Evolutionary conservation across 441 rosid species (phyloP).

Genomic region (Viola pubescens): DNA sequence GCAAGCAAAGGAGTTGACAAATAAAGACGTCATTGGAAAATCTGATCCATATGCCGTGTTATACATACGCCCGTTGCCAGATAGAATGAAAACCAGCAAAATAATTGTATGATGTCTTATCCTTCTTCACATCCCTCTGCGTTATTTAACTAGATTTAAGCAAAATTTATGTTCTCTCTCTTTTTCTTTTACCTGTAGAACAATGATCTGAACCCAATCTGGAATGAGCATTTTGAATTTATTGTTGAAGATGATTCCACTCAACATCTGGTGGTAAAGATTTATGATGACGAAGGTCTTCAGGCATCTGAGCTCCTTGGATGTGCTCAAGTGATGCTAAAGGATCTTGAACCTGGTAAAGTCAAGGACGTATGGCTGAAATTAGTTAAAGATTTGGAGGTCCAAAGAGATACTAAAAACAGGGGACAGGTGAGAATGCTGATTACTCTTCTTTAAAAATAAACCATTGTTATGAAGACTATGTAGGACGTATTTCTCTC

Average conservation of each 20-base stretch:
- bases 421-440: conserved; percentile 64
- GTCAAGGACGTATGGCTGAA: conserved; percentile 84
- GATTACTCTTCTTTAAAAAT: background rate
- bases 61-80: conserved; percentile 69
- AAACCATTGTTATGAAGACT: background rate
- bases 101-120: conserved; percentile 46
- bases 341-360: conserved; percentile 77
- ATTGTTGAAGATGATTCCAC: conserved; percentile 72
- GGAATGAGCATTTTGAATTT: conserved; percentile 94
- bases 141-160: conserved; percentile 5
- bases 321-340: conserved; percentile 56
- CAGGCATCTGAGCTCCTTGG: conserved; percentile 79
- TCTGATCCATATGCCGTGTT: conserved; percentile 87
- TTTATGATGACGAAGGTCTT: conserved; percentile 85
- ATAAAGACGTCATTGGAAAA: conserved; percentile 90
- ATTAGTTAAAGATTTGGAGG: conserved; percentile 73
- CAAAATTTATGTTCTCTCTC: conserved; percentile 9
- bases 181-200: conserved; percentile 28
- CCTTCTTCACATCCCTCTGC: background rate
- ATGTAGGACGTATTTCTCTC: background rate
- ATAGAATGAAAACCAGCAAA: conserved; percentile 69
- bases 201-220: conserved; percentile 78
- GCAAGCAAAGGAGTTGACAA: conserved; percentile 82
- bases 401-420: conserved; percentile 85
- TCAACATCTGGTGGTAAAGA: conserved; percentile 69